These are phyloP conservation scores for Russula emetica DNA, from an alignment of 768 basidiomycete species.

Conservation along the genomic window DNA sequence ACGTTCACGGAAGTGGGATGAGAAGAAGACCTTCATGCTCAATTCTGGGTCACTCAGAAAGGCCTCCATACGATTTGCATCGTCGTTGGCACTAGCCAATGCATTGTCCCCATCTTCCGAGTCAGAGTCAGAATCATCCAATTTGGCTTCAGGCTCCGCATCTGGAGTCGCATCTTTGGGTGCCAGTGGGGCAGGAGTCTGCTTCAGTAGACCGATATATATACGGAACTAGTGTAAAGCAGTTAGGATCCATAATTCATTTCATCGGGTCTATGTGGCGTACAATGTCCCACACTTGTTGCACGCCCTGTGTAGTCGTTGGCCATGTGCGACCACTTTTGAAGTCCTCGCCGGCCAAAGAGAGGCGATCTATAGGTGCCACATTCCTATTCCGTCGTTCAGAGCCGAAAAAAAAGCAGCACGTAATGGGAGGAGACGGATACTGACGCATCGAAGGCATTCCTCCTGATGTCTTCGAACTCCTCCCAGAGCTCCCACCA, in stretches of 20 bases:
- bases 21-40: conserved; percentile 59
- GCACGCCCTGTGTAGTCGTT: conserved; percentile 31
- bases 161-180: conserved; percentile 27
- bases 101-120: conserved; percentile 38
- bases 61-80: conserved; percentile 35
- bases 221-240: conserved; percentile 48
- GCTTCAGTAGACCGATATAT: conserved; percentile 49
- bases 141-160: conserved; percentile 27
- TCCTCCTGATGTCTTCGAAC: conserved; percentile 46
- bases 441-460: conserved; percentile 40
- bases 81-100: neutral
- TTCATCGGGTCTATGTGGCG: conserved; percentile 14
- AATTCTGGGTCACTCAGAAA: conserved; percentile 64
- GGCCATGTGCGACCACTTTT: conserved; percentile 41
- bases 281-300: conserved; percentile 64
- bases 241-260: neutral
- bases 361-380: conserved; percentile 51
- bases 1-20: conserved; percentile 60
- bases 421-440: conserved; percentile 9
- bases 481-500: conserved; percentile 79
- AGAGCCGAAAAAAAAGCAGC: neutral
- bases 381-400: conserved; percentile 36
- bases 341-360: conserved; percentile 58
- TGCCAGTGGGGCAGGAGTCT: conserved; percentile 23
- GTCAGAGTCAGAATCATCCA: conserved; percentile 20